Base-by-base conservation (phyloP, 257 asterid species). In the Solanum rostratum region DNA sequence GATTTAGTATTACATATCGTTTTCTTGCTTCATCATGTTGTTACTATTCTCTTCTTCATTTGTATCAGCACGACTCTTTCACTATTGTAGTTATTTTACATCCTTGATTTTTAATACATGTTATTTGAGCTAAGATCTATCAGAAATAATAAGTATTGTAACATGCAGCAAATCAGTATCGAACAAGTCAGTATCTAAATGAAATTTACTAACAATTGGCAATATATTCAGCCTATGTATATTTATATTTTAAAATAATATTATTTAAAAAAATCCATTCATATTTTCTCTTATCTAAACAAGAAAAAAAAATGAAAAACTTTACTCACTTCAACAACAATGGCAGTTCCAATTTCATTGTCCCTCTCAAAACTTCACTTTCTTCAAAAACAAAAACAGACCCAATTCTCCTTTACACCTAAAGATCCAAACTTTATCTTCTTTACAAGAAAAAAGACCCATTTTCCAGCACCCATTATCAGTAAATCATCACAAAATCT, bases 271-370 rank as follows among this genome's bases (percentile, higher is more conserved):
- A 57, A 20, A 10, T n/a, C 65, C 30, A 57, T 60, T 60, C 68
- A 60, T 62, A 62, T 62, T 29, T 33, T 45, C 81, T 74, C 59
- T 74, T 24, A 59, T 27, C 84, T 14, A 30, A 33, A 59, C 20
- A 62, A 62, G 13, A 5, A 13, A 57, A 57, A 1, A 57, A 57
- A n/a, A 14, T 57, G 30, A n/a, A 8, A 41, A 12, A 49, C 71
- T 18, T 65, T 11, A 50, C 79, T 62, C 18, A 79, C 60, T 7
- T 63, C n/a, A 41, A 73, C 81, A 27, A 90, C 92, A 92, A 93
- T 84, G 82, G 66, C 81, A 30, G 49, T 74, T 50, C 55, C 87
- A 53, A 45, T 91, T 68, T 62, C 73, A 29, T 52, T 89, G 9
- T 86, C 85, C 81, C 85, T 80, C 83, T 85, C 89, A 22, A 86